Base-by-base conservation (phyloP, 1,284 basidiomycete genomes). In the Meira miltonrushii region DNA sequence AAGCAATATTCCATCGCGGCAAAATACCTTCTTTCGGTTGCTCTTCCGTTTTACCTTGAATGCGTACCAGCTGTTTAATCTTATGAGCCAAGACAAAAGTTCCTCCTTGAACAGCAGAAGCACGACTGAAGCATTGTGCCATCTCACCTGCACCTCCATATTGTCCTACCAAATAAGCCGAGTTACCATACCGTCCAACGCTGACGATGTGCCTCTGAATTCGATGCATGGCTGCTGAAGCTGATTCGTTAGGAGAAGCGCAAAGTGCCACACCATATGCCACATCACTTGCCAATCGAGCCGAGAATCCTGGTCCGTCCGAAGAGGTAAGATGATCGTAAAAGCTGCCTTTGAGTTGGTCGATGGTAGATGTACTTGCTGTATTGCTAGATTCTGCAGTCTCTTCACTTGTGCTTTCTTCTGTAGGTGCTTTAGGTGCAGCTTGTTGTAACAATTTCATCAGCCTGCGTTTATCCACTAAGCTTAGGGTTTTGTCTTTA, bases 381-480 rank as follows among this genome's bases (percentile, higher is more conserved):
- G 47, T 49, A 28, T 28, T 12, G 47, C 10, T 19, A 52, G 28
- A n/a, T n/a, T n/a, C n/a, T n/a, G n/a, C n/a, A n/a, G 43, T 4
- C 9, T 44, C 6, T 77, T 78, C 71, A 90, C 88, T 67, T 89
- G 88, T 3, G 55, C 11, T 3, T 67, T 65, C 13, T 7, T 39
- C 50, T 53, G n/a, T 33, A 39, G 17, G 12, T n/a, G 50, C 5
- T 19, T 89, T 85, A 1, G 86, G 85, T 0, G 84, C 83, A 40
- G 88, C 87, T 72, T 90, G 92, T 70, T 86, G 83, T 39, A 98
- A 80, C 68, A 95, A 90, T 65, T 93, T 90, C 89, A 97, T 97
- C 40, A 98, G 81, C 40, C 88, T 83, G 44, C 93, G 83, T 80
- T 97, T 98, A 62, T 94, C 90, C 39, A 93, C 78, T 6, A 97